phyloP scores from a whole-genome alignment of 2,329 filamentous ascomycete species.

The Aspergillus tanneri region DNA sequence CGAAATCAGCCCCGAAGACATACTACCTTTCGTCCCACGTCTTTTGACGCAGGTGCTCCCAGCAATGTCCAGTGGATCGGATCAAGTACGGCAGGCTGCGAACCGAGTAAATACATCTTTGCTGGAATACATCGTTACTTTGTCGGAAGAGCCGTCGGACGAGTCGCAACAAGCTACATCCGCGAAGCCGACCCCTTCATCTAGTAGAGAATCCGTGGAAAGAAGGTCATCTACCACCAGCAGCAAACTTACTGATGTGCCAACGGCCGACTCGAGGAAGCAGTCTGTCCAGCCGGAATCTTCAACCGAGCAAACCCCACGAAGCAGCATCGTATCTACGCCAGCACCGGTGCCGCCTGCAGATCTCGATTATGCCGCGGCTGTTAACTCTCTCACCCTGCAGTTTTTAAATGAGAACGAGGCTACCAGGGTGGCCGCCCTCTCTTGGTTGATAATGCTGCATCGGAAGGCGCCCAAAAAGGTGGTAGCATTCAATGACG shows the following conservation, averaged over 20 bases:
- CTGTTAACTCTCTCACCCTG: constrained; percentile 87
- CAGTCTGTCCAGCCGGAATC: constrained; percentile 30
- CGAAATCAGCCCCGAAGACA: constrained; percentile 95
- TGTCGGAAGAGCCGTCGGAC: constrained; percentile 67
- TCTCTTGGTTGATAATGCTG: constrained; percentile 97
- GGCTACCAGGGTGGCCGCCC: constrained; percentile 85
- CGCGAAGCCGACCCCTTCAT: constrained; percentile 44
- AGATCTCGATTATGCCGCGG: constrained; percentile 93
- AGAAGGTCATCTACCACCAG: constrained; percentile 45
- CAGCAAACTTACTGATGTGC: constrained; percentile 29
- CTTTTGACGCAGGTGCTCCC: constrained; percentile 89
- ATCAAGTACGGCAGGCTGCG: constrained; percentile 84
- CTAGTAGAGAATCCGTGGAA: constrained; percentile 39
- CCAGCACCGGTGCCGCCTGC: constrained; percentile 48
- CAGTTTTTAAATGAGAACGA: constrained; percentile 97
- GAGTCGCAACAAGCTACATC: constrained; percentile 37
- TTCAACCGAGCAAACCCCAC: constrained; percentile 43
- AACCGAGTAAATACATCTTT: constrained; percentile 85
- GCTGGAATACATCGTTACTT: constrained; percentile 89
- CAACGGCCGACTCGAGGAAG: constrained; percentile 31
- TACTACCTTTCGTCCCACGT: constrained; percentile 89
- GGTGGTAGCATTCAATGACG: constrained; percentile 92
- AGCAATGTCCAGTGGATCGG: constrained; percentile 87
- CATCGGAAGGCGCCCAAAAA: constrained; percentile 93
- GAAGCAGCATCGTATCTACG: constrained; percentile 48